Conservation (phyloP, 257 asterid species). For the Solanum tarapatanum region DNA sequence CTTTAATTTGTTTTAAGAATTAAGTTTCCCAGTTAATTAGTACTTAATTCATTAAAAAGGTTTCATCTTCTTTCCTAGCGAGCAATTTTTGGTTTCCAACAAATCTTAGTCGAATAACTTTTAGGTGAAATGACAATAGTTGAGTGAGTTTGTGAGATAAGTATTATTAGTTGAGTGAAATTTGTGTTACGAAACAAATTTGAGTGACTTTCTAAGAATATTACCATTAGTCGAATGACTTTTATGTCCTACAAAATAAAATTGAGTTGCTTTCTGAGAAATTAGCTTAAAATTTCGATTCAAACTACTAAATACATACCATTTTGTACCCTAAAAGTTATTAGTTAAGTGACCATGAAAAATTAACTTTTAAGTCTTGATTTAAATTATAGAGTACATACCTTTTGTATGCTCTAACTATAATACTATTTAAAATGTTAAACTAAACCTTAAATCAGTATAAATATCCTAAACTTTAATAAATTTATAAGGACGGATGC, state of each 20-base stretch:
- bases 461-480: not conserved
- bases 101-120: no score
- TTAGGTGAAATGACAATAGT: no score
- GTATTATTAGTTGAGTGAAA: no score
- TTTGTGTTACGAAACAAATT: not conserved
- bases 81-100: not conserved
- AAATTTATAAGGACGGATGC: not conserved
- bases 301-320: fast-evolving
- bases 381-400: not conserved
- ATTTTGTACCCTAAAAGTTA: not conserved
- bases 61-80: no score
- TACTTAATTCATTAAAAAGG: no score
- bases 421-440: not conserved
- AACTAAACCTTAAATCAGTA: not conserved
- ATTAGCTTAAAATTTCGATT: no score
- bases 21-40: no score
- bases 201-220: no score
- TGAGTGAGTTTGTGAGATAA: no score
- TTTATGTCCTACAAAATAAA: not conserved
- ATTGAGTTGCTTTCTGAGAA: fast-evolving
- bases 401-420: not conserved
- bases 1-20: no score
- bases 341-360: not conserved
- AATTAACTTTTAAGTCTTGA: not conserved
- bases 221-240: not conserved